Conservation (phyloP, 2,329 filamentous ascomycete genomes). For the Fusarium hostae region DNA sequence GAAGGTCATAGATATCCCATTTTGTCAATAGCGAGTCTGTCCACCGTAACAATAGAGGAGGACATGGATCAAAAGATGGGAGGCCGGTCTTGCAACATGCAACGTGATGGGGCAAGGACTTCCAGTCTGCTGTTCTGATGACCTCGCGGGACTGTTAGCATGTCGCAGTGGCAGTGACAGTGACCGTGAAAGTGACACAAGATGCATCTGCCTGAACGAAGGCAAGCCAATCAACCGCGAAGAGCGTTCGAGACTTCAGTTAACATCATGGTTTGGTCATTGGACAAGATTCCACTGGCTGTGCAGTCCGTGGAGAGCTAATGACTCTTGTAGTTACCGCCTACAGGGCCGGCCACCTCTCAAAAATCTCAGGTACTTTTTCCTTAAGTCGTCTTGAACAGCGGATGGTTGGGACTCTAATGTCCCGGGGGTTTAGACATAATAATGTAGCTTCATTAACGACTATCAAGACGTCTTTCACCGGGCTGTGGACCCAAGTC, state of each 20-base stretch:
- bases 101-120: background rate
- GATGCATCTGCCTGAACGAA: background rate
- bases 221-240: background rate
- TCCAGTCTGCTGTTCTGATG: background rate
- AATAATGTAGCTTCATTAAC: background rate
- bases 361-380: background rate
- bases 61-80: accelerated
- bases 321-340: too few species aligned
- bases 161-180: background rate
- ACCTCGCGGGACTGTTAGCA: background rate
- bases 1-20: too few species aligned
- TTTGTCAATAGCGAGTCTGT: accelerated
- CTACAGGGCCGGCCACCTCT: background rate
- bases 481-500: too few species aligned
- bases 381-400: background rate
- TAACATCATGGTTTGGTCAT: background rate
- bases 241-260: background rate
- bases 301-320: too few species aligned
- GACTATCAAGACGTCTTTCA: background rate
- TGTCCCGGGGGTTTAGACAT: too few species aligned
- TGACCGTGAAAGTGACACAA: background rate
- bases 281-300: background rate
- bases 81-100: accelerated
- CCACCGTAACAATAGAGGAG: accelerated
- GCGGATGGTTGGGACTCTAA: background rate